These are phyloP conservation scores for Microbotryum scabiosae DNA, from an alignment of 1,284 basidiomycete species.

Conservation along the genomic window DNA sequence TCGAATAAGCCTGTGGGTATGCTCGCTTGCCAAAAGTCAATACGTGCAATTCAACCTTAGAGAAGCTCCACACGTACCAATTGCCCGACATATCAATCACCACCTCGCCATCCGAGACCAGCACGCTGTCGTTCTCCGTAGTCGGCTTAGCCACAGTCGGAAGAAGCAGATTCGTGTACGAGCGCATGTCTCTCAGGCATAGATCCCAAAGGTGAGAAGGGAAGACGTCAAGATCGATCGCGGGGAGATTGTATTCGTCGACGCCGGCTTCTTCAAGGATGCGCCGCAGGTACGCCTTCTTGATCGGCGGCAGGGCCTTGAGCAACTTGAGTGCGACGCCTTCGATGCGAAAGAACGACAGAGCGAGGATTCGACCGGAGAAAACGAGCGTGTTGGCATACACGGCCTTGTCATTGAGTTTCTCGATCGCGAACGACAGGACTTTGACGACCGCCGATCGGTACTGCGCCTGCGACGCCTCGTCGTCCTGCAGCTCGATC, in stretches of 20 bases:
- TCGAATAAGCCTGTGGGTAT: slow-evolving; percentile 33
- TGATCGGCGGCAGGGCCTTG: slow-evolving; percentile 43
- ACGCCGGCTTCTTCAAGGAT: slow-evolving; percentile 33
- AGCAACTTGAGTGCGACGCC: slow-evolving; percentile 47
- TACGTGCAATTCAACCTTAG: not conserved
- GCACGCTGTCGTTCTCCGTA: slow-evolving; percentile 9
- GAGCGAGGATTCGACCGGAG: slow-evolving; percentile 45
- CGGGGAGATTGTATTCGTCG: slow-evolving; percentile 13
- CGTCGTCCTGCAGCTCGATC: slow-evolving; percentile 37
- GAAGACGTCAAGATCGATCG: slow-evolving; percentile 14
- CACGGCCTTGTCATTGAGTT: slow-evolving; percentile 47
- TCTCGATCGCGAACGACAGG: slow-evolving; percentile 46
- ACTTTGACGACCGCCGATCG: slow-evolving; percentile 41
- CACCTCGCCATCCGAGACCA: slow-evolving; percentile 26
- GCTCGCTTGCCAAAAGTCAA: not conserved
- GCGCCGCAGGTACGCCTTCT: slow-evolving; percentile 42
- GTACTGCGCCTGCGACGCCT: slow-evolving; percentile 36
- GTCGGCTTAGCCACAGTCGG: not conserved
- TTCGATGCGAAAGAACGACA: slow-evolving; percentile 48
- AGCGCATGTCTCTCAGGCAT: slow-evolving; percentile 17
- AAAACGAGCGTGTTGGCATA: slow-evolving; percentile 49
- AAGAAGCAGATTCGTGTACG: slow-evolving; percentile 21
- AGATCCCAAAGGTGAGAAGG: slow-evolving; percentile 19
- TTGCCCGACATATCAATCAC: slow-evolving; percentile 33
- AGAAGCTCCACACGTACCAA: slow-evolving; percentile 12